Percentiles rank a stretch among this genome's conserved stretches.
Evolutionary conservation across 1,284 basidiomycete genomes (phyloP).

Genomic region (Volvariella surrecta): DNA sequence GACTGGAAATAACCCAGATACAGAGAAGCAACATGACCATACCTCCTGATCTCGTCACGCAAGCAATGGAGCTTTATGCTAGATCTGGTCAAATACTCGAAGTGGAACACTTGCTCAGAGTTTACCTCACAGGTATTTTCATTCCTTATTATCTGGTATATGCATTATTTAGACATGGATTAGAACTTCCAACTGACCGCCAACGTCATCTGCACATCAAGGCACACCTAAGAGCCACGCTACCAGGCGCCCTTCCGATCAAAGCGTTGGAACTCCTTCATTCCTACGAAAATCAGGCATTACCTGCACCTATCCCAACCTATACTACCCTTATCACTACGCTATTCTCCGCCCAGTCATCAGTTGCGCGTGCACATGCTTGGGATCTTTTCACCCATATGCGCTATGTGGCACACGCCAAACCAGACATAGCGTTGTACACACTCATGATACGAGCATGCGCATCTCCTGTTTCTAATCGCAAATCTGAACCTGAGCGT

Average conservation of each 20-base stretch:
- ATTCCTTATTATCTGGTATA: background rate
- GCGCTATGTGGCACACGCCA: conserved; percentile 88
- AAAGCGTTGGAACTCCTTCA: conserved; percentile 55
- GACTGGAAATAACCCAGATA: background rate
- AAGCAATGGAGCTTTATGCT: conserved; percentile 43
- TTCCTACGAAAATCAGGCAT: conserved; percentile 49
- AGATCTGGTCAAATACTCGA: conserved; percentile 32
- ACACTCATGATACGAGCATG: conserved; percentile 87
- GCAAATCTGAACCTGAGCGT: conserved; percentile 67
- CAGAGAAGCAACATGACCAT: conserved; percentile 31
- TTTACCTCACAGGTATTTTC: conserved; percentile 32
- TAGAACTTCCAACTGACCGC: conserved; percentile 37
- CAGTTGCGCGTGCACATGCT: conserved; percentile 60
- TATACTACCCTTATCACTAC: conserved; percentile 57
- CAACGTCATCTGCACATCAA: conserved; percentile 67
- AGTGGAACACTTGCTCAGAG: conserved; percentile 37
- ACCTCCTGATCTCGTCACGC: conserved; percentile 32
- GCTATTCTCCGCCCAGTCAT: conserved; percentile 44
- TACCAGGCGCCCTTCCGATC: conserved; percentile 36
- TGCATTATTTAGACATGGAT: conserved; percentile 1
- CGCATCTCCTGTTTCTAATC: conserved; percentile 39
- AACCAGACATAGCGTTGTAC: conserved; percentile 71
- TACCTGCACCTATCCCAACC: conserved; percentile 52
- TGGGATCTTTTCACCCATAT: conserved; percentile 96
- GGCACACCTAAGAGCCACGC: conserved; percentile 40